These are phyloP conservation scores for Trypanosoma boissoni DNA, from an alignment of 208 protist species.

Conservation along the genomic window DNA sequence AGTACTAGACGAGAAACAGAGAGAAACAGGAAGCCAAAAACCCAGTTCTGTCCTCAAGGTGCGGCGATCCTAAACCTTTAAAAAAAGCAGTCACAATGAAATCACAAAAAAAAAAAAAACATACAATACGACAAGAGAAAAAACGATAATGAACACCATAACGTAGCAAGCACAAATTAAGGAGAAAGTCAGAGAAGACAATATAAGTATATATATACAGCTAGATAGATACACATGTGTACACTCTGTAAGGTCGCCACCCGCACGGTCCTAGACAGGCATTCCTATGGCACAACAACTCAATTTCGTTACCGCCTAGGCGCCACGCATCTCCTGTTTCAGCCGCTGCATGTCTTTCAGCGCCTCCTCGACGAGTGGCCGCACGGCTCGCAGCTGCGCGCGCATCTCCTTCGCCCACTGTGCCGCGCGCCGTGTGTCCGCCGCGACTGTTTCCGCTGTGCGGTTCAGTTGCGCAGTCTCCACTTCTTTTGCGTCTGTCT, in stretches of 20 bases:
- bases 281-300: too few species aligned
- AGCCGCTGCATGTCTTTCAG: conserved; percentile 13
- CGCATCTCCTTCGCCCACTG: conserved; percentile 3
- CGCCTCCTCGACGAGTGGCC: conserved; percentile 10
- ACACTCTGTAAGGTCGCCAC: too few species aligned
- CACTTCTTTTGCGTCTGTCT: too few species aligned
- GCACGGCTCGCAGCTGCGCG: conserved; percentile 8
- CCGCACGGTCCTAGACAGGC: too few species aligned
- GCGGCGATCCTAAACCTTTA: too few species aligned
- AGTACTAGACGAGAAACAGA: conserved; percentile 4
- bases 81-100: conserved; percentile 14
- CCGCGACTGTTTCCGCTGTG: neutral
- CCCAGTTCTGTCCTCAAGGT: too few species aligned
- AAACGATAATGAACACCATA: neutral
- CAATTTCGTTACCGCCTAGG: too few species aligned
- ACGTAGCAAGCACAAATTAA: neutral
- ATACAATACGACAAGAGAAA: conserved; percentile 1
- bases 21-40: conserved; percentile 18
- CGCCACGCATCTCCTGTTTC: conserved; percentile 4
- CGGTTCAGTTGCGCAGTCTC: neutral
- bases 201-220: too few species aligned
- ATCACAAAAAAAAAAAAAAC: conserved; percentile 13
- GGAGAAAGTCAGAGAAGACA: too few species aligned
- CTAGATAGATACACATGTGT: too few species aligned
- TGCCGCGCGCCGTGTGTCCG: neutral